These are phyloP conservation scores for Colletotrichum agaves DNA, from an alignment of 2,329 filamentous ascomycete genomes.

Conservation along the genomic window DNA sequence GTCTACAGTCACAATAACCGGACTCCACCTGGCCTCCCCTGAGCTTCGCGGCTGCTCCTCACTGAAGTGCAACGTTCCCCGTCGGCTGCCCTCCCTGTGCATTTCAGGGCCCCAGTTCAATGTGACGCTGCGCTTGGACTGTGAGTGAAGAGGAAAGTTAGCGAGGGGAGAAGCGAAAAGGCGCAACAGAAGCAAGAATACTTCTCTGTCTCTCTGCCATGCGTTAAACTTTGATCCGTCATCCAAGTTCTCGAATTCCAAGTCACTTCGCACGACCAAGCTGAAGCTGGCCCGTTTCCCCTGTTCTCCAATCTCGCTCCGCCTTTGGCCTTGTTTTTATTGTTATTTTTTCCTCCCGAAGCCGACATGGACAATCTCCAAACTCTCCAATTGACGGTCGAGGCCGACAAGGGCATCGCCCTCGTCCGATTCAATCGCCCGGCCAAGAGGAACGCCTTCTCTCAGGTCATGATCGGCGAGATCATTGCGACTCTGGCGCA, in stretches of 20 bases:
- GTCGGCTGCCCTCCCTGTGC: not conserved
- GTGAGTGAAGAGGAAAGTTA: slow-evolving; percentile 24
- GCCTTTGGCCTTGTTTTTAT: not conserved
- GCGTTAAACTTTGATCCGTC: not conserved
- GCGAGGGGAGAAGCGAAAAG: not conserved
- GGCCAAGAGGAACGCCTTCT: slow-evolving; percentile 69
- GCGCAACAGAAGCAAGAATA: not conserved
- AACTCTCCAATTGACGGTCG: slow-evolving; percentile 27
- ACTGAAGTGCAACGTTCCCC: not conserved
- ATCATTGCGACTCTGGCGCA: slow-evolving; percentile 45
- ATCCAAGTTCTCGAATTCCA: not conserved
- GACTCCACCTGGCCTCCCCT: slow-evolving; percentile 12
- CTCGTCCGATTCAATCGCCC: slow-evolving; percentile 53
- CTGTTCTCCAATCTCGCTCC: not conserved
- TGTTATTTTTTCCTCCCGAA: not conserved
- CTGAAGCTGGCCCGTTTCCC: not conserved
- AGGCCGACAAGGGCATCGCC: slow-evolving; percentile 32
- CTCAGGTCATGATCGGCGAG: slow-evolving; percentile 59
- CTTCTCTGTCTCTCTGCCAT: slow-evolving; percentile 24
- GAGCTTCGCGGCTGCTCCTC: slow-evolving; percentile 21
- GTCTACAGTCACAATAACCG: no score
- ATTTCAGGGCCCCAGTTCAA: not conserved
- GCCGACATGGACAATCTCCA: slow-evolving; percentile 30
- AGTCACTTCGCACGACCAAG: not conserved
- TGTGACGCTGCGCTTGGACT: slow-evolving; percentile 21